phyloP scores from a whole-genome alignment of 225 moss, liverwort and hornwort genomes.

The Pseudoscleropodium purum region DNA sequence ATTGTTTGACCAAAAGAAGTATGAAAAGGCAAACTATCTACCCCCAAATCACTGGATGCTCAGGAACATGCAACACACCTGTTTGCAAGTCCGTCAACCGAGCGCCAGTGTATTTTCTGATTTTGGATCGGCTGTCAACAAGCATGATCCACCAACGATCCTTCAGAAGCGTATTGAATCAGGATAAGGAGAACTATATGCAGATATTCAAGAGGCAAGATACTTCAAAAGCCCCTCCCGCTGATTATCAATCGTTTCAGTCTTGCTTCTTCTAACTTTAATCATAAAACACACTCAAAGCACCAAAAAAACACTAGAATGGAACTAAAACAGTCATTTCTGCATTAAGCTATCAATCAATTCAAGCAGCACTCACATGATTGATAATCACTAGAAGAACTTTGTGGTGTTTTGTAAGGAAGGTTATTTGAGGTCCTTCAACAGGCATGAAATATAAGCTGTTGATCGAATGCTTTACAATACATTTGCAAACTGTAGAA shows the following conservation, averaged over 20 bases:
- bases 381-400: background rate
- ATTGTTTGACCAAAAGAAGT: background rate
- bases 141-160: background rate
- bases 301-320: background rate
- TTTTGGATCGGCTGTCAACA: constrained; percentile 72
- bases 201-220: background rate
- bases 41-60: background rate
- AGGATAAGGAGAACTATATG: background rate
- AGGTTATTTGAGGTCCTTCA: background rate
- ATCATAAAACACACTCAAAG: background rate
- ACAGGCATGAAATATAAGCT: background rate
- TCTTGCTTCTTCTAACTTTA: background rate
- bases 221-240: background rate
- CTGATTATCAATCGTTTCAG: background rate
- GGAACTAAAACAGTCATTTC: background rate
- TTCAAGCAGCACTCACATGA: background rate
- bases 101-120: constrained; percentile 98
- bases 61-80: constrained; percentile 27
- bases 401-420: background rate
- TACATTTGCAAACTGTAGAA: background rate
- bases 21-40: background rate
- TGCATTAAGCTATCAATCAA: background rate
- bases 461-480: background rate
- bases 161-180: background rate
- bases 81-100: constrained; percentile 87